Percentiles rank a stretch among this genome's conserved stretches.
Evolutionary conservation across 768 basidiomycete species (phyloP).

Genomic region (Polyporus arcularius): DNA sequence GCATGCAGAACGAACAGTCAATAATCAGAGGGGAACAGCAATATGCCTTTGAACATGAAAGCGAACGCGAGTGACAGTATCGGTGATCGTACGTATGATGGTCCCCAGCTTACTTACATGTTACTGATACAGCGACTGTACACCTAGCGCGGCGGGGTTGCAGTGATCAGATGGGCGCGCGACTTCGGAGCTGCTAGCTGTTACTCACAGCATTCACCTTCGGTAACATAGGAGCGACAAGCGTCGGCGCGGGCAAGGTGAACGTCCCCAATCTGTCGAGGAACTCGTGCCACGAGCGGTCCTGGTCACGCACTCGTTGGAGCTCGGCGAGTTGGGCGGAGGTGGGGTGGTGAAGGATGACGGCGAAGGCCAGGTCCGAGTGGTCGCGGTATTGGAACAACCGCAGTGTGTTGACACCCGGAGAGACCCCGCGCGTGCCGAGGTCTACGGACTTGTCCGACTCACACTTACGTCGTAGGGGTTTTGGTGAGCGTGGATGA

Average conservation of each 20-base stretch:
- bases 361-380: constrained; percentile 19
- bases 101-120: not conserved
- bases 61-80: not conserved
- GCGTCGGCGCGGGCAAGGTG: constrained; percentile 7
- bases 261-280: constrained; percentile 3
- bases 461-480: not conserved
- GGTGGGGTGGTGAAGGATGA: constrained; percentile 21
- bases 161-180: not conserved
- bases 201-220: not conserved
- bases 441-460: constrained; percentile 15
- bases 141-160: not conserved
- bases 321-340: constrained; percentile 15
- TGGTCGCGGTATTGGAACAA: constrained; percentile 20
- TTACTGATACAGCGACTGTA: not conserved
- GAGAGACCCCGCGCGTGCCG: not conserved
- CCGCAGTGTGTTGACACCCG: constrained; percentile 18
- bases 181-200: not conserved
- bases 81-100: not conserved
- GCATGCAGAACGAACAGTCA: not conserved
- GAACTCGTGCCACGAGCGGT: constrained; percentile 6
- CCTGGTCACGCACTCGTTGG: constrained; percentile 1
- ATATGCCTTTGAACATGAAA: not conserved
- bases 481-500: not conserved
- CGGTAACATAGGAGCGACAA: not conserved
- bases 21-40: not conserved